Evolutionary conservation across 2,329 filamentous ascomycete species (phyloP), one percentile per base, ranked within the genome.

Genomic region (Tricladium varicosporioides): DNA sequence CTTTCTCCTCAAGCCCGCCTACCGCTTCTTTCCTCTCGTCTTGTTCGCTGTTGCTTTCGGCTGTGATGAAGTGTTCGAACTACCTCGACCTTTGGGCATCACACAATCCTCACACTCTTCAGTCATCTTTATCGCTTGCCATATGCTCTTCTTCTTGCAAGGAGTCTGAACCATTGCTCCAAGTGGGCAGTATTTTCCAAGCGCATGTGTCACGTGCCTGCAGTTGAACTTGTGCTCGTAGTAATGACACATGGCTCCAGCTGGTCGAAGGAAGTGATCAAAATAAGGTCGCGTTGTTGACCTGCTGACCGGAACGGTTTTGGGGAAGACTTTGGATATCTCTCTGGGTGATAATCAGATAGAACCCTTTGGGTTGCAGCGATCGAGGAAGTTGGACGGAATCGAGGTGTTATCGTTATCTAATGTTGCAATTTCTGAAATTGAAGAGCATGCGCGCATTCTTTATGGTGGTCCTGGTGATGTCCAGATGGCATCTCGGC

Each of bases 161-260:
- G 67, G 63, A 11, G 67, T 70, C 58, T 71, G 69, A 9, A 68
- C 58, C 8, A 69, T 60, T 8, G 57, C 53, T 1, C 58, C 68
- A 1, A 53, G 19, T 4, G 58, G 22, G 43, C 68, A 71, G 58
- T 65, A 66, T 53, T 67, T 68, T 5, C 60, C 69, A 0, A 70
- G 53, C 0, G 67, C 67, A 50, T 67, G 64, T 13, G 60, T 65
- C 16, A 53, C 55, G 52, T 69, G 67, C 18, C 63, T 62, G 54
- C 68, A 71, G 36, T 55, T 57, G 54, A 67, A 68, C 9, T 57
- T 45, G 54, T 71, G 66, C n/a, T 60, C 57, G 57, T 71, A 71
- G 57, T 61, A 70, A 22, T 66, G 47, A 40, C 67, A 70, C 67
- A 70, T 70, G 8, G n/a, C 64, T 54, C 14, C 14, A 18, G 15